Evolutionary conservation across 2,329 filamentous ascomycete genomes (phyloP).

Genomic region (Beauveria rudraprayagi): DNA sequence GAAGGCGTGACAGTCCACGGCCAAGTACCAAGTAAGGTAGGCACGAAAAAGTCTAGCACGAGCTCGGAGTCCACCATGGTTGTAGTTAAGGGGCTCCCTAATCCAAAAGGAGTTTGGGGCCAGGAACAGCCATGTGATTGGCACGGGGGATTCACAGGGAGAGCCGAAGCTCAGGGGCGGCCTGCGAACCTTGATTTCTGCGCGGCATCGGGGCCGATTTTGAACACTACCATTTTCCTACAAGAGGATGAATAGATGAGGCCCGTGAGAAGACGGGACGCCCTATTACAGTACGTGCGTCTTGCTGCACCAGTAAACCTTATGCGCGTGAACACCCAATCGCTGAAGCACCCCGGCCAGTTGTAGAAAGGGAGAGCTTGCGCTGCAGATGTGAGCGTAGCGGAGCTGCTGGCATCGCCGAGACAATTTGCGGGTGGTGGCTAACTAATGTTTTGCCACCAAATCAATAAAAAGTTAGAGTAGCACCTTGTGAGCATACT

Average conservation of each 20-base stretch:
- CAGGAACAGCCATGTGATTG: slow-evolving; percentile 16
- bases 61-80: not conserved
- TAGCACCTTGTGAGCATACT: too few relatives aligned
- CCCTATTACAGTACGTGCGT: not conserved
- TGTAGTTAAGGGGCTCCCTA: not conserved
- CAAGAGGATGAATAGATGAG: not conserved
- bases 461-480: too few relatives aligned
- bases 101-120: slow-evolving; percentile 6
- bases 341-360: not conserved
- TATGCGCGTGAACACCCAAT: not conserved
- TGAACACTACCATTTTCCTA: not conserved
- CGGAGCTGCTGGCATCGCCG: not conserved
- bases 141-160: slow-evolving; percentile 12
- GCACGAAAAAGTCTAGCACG: not conserved
- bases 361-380: not conserved
- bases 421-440: not conserved
- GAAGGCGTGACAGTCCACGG: not conserved
- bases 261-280: not conserved
- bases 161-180: slow-evolving; percentile 8
- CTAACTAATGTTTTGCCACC: not conserved
- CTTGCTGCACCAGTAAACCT: not conserved
- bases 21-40: too few relatives aligned
- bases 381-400: not conserved
- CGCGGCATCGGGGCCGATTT: not conserved
- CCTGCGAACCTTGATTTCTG: not conserved